Evolutionary conservation across 1,139 yeast species (phyloP), one percentile per base, ranked within the genome.

Genomic region (Petasospora rhodanensis): DNA sequence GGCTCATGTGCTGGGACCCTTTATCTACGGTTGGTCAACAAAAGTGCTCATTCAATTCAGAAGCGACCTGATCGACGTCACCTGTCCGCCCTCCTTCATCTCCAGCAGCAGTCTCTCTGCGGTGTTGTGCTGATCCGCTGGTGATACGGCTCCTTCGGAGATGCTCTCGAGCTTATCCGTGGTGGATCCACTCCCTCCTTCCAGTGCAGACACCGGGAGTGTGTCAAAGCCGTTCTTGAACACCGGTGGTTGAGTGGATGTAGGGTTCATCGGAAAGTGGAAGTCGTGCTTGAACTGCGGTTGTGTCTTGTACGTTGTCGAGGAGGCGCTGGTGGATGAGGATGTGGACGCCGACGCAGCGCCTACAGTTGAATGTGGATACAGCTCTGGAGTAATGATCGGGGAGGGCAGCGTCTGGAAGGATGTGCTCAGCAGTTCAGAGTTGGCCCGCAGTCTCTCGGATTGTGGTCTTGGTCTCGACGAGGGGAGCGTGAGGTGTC

Each of bases 71-170:
- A 48, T 48, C 3, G 48, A 45, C 14, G 50, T 33, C 3, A 45
- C 70, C 22, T 65, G 63, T 34, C 64, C 61, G 26, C 70, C 67
- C 49, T 68, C 66, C 31, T 72, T 56, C 46, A 70, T 57, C 2
- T 69, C 58, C 30, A 70, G 46, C 31, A 70, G 55, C 0, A 71
- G 64, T 32, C 61, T 62, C 2, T 70, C 60, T 4, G 75, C 73
- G 9, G 35, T 33, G 3, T 38, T n/a, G 18, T 38, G 46, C 3
- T 38, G 14, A 20, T 38, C 47, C 7, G 32, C 21, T 1, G 26
- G 37, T 8, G 26, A 7, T 15, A n/a, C 19, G 17, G n/a, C 25
- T 15, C 10, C 8, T 22, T 44, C 42, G 9, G 27, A 18, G 17
- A 37, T 37, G 11, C 34, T 29, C 12, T 34, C 37, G 29, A 42